These are phyloP conservation scores for Cladosporium sp. DNA, from an alignment of 2,329 filamentous ascomycete genomes.

Conservation along the genomic window DNA sequence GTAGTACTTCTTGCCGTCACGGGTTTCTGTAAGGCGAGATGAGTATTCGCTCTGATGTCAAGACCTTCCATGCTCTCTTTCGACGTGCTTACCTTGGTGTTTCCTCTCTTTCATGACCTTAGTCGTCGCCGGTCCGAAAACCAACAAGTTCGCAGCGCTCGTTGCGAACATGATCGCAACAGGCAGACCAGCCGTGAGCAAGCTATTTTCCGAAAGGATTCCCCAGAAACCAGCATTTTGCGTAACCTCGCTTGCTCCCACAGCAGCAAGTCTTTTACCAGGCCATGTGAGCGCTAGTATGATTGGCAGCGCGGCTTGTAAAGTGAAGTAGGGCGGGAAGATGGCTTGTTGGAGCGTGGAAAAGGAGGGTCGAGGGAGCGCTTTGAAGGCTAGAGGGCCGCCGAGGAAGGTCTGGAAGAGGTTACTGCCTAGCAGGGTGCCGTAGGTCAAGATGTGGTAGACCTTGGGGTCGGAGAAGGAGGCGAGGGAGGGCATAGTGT, in stretches of 20 bases:
- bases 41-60: not conserved
- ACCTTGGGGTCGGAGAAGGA: conserved; percentile 59
- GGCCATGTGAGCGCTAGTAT: conserved; percentile 77
- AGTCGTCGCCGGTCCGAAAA: conserved; percentile 71
- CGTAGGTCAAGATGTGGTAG: conserved; percentile 74
- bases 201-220: conserved; percentile 56
- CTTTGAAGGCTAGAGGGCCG: conserved; percentile 70
- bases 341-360: conserved; percentile 71
- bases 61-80: not conserved
- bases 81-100: conserved; percentile 63
- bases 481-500: conserved; percentile 42
- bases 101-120: conserved; percentile 70
- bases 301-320: conserved; percentile 72
- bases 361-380: conserved; percentile 75
- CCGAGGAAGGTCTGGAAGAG: conserved; percentile 81
- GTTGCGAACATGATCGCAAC: conserved; percentile 66
- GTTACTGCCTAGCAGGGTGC: conserved; percentile 74
- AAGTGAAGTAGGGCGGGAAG: conserved; percentile 82
- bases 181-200: conserved; percentile 62
- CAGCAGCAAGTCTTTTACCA: conserved; percentile 40
- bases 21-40: conserved; percentile 55
- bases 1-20: conserved; percentile 83
- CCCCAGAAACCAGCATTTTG: conserved; percentile 26
- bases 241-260: conserved; percentile 21
- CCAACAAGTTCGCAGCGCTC: conserved; percentile 63